Conservation (phyloP, 768 basidiomycete species). For the Coprinopsis sp. region DNA sequence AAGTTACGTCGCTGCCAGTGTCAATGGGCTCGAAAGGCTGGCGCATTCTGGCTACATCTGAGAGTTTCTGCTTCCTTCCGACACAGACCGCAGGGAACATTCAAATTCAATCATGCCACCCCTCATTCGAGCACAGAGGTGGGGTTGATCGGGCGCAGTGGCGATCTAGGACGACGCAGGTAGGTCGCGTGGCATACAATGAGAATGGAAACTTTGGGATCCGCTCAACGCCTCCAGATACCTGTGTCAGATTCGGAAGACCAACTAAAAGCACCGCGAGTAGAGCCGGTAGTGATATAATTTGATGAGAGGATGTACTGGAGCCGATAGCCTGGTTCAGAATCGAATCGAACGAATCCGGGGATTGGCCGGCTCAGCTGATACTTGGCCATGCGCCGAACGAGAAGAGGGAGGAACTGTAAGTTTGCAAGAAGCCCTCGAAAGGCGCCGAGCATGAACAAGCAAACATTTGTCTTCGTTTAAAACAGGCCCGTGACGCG, state of each 20-base stretch:
- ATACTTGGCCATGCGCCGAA: conserved; percentile 26
- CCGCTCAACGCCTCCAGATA: conserved; percentile 20
- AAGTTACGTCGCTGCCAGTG: no score
- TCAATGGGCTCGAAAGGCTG: no score
- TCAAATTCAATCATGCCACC: no score
- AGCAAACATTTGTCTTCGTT: conserved; percentile 32
- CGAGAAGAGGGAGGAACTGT: conserved; percentile 27
- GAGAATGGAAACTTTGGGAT: conserved; percentile 18
- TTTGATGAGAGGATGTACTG: conserved; percentile 28
- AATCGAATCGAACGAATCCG: conserved; percentile 27
- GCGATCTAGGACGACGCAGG: conserved; percentile 7
- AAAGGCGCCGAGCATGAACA: conserved; percentile 35
- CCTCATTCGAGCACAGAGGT: not conserved
- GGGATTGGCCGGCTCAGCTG: conserved; percentile 45
- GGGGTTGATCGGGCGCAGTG: conserved; percentile 3
- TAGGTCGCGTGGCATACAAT: conserved; percentile 21
- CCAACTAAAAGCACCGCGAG: conserved; percentile 26
- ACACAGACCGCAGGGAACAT: no score
- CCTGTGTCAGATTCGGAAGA: not conserved
- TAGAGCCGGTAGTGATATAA: conserved; percentile 18
- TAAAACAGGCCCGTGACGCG: conserved; percentile 28
- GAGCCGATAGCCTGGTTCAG: not conserved
- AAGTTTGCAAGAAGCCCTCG: conserved; percentile 20
- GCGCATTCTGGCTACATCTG: no score
- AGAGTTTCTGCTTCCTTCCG: no score